Base-by-base conservation (phyloP, 805 yeast species). In the Candida namnaoensis region DNA sequence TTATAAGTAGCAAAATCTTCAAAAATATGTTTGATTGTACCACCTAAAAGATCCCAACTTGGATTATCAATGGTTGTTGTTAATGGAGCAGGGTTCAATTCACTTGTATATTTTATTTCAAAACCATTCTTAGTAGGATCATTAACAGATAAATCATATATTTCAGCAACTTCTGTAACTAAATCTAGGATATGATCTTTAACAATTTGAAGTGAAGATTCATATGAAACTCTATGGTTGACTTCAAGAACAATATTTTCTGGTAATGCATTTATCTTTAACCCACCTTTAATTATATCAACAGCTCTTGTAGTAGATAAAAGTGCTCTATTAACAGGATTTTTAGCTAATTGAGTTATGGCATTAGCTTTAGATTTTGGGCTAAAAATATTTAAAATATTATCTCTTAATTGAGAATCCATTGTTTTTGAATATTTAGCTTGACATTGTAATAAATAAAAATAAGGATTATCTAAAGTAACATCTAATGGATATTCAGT, bases 221-320 rank as follows among this genome's bases (percentile, higher is more conserved):
- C 83, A 35, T 72, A 61, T 12, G 74, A 66, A 38, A 81, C 64
- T 49, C 88, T 65, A 48, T 80, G 80, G 59, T 82, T 80, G 39
- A 78, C 64, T 25, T 65, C 49, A 23, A 77, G 57, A 25, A 61
- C 56, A 7, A 70, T 78, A 25, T 64, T 60, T 49, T 81, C 86
- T 3, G 90, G 88, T 35, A 82, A 61, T 0, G 87, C 84, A 49
- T 82, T 82, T 37, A 75, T 67, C 59, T 82, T 82, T 44, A 74
- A 69, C 19, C 88, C 88, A 13, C 87, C 88, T 9, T 57, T 49
- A 43, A 82, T 65, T 11, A 79, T 66, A 52, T 80, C 85, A 32
- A 72, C 65, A 0, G 88, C 83, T 58, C 37, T 36, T 26, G 37
- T 36, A 12, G 37, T 36, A 5, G 37, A 24, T 15, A 36, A 25